phyloP scores from a whole-genome alignment of 139 green algal species.

The Yamagishiella unicocca region DNA sequence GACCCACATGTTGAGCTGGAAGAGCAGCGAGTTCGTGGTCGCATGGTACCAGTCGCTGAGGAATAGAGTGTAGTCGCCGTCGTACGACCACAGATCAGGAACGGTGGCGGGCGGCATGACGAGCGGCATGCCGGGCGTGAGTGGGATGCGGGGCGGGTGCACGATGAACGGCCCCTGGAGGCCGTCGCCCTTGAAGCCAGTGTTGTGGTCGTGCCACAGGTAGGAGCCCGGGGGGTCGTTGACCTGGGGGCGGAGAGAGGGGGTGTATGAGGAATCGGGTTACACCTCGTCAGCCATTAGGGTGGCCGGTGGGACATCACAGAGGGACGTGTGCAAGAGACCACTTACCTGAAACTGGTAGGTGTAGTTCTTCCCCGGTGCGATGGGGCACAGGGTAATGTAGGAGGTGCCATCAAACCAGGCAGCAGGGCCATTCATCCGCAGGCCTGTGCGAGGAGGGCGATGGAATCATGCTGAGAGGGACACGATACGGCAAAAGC shows the following conservation, averaged over 20 bases:
- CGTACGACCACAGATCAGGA: constrained; percentile 45
- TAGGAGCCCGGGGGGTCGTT: constrained; percentile 67
- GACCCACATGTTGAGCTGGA: constrained; percentile 23
- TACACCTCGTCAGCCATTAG: too few species aligned
- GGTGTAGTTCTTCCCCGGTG: constrained; percentile 43
- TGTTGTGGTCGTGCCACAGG: constrained; percentile 73
- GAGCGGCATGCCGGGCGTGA: background rate
- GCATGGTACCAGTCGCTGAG: constrained; percentile 65
- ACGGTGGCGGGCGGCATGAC: background rate
- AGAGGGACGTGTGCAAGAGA: too few species aligned
- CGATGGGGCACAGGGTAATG: constrained; percentile 66
- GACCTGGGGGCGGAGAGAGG: background rate
- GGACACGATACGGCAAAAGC: too few species aligned
- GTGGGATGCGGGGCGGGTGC: constrained; percentile 8
- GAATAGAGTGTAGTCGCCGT: constrained; percentile 60
- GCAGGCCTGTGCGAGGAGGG: constrained; percentile 55
- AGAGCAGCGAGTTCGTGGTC: background rate
- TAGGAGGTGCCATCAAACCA: constrained; percentile 56
- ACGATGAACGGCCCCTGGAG: constrained; percentile 74
- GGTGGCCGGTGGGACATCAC: too few species aligned
- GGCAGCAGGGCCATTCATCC: constrained; percentile 49
- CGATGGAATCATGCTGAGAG: too few species aligned
- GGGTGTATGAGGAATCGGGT: too few species aligned
- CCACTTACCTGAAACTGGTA: constrained; percentile 57
- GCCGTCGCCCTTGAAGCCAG: constrained; percentile 64